phyloP scores from a whole-genome alignment of 2,329 filamentous ascomycete species.

The Lasiodiplodia gonubiensis region DNA sequence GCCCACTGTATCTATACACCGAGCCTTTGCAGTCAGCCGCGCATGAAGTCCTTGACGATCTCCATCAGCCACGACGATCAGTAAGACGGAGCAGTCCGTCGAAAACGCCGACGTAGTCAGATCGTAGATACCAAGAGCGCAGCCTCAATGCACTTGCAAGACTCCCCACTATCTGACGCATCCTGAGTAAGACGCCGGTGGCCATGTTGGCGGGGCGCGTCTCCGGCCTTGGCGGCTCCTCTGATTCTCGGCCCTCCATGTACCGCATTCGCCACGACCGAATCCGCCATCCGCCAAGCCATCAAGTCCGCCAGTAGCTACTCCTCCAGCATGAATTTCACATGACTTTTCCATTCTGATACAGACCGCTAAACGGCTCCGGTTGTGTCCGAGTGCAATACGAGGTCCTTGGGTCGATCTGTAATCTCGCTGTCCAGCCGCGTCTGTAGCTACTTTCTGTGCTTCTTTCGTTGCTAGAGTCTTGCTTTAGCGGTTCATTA shows the following conservation, averaged over 20 bases:
- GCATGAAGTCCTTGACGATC: slow-evolving; percentile 12
- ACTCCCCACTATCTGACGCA: not conserved
- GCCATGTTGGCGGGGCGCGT: not conserved
- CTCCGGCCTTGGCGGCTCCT: not conserved
- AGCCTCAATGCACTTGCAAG: slow-evolving; percentile 1
- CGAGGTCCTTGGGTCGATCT: slow-evolving; percentile 17
- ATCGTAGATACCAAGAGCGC: not conserved
- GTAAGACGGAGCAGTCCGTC: not conserved
- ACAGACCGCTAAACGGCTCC: not conserved
- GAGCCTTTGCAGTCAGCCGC: slow-evolving; percentile 9
- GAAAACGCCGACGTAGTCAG: not conserved
- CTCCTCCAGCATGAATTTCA: not conserved
- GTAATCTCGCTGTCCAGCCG: slow-evolving; percentile 13
- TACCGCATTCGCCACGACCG: not conserved
- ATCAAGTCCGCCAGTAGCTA: not conserved
- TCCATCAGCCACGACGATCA: slow-evolving; percentile 6
- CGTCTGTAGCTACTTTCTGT: not conserved
- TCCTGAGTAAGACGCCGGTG: slow-evolving; percentile 17
- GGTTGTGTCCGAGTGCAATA: slow-evolving; percentile 1
- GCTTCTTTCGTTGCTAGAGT: not conserved
- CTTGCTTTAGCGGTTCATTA: not conserved
- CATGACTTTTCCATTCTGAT: not conserved
- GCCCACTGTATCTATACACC: not conserved
- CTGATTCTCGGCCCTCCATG: slow-evolving; percentile 1
- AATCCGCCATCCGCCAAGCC: not conserved